Conservation (phyloP, 352 stramenopile genomes). For the Discostella stelligera region DNA sequence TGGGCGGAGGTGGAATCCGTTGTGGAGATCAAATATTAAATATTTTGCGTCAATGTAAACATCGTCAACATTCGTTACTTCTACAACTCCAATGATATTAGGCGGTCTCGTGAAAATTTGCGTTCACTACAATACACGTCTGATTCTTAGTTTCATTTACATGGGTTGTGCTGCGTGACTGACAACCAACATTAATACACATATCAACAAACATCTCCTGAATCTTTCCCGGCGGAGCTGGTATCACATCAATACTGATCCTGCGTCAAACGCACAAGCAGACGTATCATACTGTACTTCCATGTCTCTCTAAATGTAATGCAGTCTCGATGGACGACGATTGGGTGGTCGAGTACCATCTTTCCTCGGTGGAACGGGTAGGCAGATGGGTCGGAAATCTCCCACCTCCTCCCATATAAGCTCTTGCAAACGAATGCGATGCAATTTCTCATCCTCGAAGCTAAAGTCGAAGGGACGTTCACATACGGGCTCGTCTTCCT, state of each 20-base stretch:
- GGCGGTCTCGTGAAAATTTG: background rate
- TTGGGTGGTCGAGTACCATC: slow-evolving; percentile 46
- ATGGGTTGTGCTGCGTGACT: background rate
- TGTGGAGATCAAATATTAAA: too few relatives aligned
- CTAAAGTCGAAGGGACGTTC: slow-evolving; percentile 76
- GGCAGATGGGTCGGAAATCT: slow-evolving; percentile 71
- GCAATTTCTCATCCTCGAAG: slow-evolving; percentile 81
- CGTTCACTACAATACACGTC: background rate
- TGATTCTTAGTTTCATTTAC: background rate
- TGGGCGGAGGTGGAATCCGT: background rate
- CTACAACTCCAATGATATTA: background rate
- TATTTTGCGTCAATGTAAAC: too few relatives aligned
- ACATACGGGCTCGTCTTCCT: slow-evolving; percentile 80
- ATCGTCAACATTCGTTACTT: too few relatives aligned
- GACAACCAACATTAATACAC: slow-evolving; percentile 7
- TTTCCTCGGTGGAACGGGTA: slow-evolving; percentile 62
- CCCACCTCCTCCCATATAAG: slow-evolving; percentile 82
- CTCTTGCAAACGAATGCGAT: slow-evolving; percentile 76
- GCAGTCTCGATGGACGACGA: slow-evolving; percentile 36
- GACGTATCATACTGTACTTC: background rate
- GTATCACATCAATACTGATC: slow-evolving; percentile 27
- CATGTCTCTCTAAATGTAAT: slow-evolving; percentile 44
- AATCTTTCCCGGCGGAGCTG: slow-evolving; percentile 17
- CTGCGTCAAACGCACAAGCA: slow-evolving; percentile 27
- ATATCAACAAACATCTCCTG: slow-evolving; percentile 3